A percentile compares a stretch with the other conserved stretches of the same genome.
phyloP scores from a whole-genome alignment of 176 grass and related monocot genomes.

The Aegilops longissima region DNA sequence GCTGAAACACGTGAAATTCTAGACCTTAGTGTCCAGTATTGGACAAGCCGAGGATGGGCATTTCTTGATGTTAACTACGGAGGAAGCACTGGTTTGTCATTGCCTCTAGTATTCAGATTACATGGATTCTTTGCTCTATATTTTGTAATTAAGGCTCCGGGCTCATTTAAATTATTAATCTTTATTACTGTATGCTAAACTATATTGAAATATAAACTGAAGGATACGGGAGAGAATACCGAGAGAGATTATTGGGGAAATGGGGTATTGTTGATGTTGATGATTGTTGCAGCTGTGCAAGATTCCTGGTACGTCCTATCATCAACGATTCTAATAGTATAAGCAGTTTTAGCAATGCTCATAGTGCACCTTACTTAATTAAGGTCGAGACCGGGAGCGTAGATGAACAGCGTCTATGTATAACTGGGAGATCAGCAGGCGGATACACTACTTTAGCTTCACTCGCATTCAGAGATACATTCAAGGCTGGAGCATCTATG shows the following conservation, averaged over 20 bases:
- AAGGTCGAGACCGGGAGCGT: constrained; percentile 75
- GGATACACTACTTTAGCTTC: constrained; percentile 92
- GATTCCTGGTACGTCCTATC: constrained; percentile 57
- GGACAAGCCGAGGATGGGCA: constrained; percentile 96
- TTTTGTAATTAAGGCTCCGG: not conserved
- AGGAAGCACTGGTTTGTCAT: constrained; percentile 79
- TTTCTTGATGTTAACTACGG: constrained; percentile 96
- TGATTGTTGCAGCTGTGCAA: constrained; percentile 90
- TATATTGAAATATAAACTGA: constrained; percentile 27
- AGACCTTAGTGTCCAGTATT: constrained; percentile 84
- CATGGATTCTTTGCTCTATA: not conserved
- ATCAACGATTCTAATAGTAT: constrained; percentile 7
- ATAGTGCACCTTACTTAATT: not conserved
- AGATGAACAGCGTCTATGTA: constrained; percentile 81
- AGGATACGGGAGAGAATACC: constrained; percentile 92
- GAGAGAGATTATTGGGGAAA: constrained; percentile 79
- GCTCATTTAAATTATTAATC: not conserved
- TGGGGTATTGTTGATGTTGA: constrained; percentile 89
- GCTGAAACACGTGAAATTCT: constrained; percentile 61
- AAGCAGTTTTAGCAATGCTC: not conserved
- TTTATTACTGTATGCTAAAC: not conserved
- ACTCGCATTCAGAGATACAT: constrained; percentile 82
- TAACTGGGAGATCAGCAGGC: constrained; percentile 85
- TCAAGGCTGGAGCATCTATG: constrained; percentile 91
- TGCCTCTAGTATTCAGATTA: constrained; percentile 7